These are phyloP conservation scores for Priceomyces haplophilus DNA, from an alignment of 805 yeast species.

Conservation along the genomic window DNA sequence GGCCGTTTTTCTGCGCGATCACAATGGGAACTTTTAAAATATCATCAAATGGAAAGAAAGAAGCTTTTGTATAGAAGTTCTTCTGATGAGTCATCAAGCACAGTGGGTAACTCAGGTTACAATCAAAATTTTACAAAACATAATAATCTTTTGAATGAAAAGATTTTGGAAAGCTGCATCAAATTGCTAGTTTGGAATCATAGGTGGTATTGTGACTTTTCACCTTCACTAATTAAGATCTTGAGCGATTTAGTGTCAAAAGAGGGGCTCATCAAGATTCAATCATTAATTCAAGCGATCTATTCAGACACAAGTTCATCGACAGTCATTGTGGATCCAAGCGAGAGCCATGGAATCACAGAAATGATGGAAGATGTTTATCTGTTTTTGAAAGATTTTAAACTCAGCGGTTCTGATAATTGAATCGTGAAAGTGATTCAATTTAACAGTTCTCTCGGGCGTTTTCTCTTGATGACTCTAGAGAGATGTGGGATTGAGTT, in stretches of 20 bases:
- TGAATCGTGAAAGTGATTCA: too few species aligned
- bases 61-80: slow-evolving; percentile 30
- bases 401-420: slow-evolving; percentile 43
- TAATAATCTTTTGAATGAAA: slow-evolving; percentile 45
- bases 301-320: slow-evolving; percentile 41
- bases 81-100: slow-evolving; percentile 8
- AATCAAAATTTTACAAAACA: slow-evolving; percentile 37
- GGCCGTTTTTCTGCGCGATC: slow-evolving; percentile 80
- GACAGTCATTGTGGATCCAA: slow-evolving; percentile 15
- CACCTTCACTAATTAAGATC: slow-evolving; percentile 61
- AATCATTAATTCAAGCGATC: slow-evolving; percentile 65
- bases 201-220: slow-evolving; percentile 93
- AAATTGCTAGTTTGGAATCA: slow-evolving; percentile 95
- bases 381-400: slow-evolving; percentile 44
- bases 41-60: slow-evolving; percentile 53
- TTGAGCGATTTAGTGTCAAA: slow-evolving; percentile 62
- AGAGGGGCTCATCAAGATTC: slow-evolving; percentile 76
- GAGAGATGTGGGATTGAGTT: too few species aligned
- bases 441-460: too few species aligned
- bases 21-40: slow-evolving; percentile 67
- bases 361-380: slow-evolving; percentile 55
- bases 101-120: slow-evolving; percentile 8
- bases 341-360: slow-evolving; percentile 51
- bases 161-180: slow-evolving; percentile 65
- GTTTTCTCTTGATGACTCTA: too few species aligned